Evolutionary conservation across 1,139 yeast species (phyloP), one percentile per base, ranked within the genome.

Genomic region (Yamadazyma triangularis): DNA sequence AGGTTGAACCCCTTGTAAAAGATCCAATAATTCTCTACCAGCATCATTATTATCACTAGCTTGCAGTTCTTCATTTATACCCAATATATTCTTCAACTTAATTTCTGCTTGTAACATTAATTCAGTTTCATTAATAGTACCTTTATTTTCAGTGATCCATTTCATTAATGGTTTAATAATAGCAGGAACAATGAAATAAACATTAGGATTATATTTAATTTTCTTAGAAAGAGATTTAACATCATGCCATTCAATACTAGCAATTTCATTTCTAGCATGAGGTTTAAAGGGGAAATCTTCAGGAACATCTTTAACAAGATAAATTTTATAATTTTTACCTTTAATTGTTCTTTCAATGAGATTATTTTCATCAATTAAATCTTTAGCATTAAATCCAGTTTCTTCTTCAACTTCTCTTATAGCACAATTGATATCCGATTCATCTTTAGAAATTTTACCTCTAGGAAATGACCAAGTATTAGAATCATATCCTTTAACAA

Each of bases 361-460:
- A 36, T 83, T 89, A 23, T 79, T 72, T 39, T 80, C 81, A 39
- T 76, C 73, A 31, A 89, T 69, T 44, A 71, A 73, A 9, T 77
- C 78, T 4, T 78, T 59, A 29, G 87, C 79, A 56, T 89, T 93
- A 48, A 82, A 88, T 0, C 98, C 96, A n/a, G 89, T 91, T 55
- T 93, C 99, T 60, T 93, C 99, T 41, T 73, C 74, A 14, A 86
- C 91, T 56, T 93, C 99, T 50, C 99, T 73, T n/a, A 86, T 61
- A 4, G 97, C 96, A 64, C 98, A 93, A 33, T 74, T 79, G n/a
- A 77, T 71, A 56, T 93, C 98, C 7, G 79, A 67, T 58, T 93
- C 99, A 49, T 80, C 95, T 53, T 91, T 89, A 24, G 95, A 85
- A 35, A 93, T 93, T 58, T 93, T 93, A 7, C 99, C 99, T 53